Base-by-base conservation (phyloP, 805 yeast species). In the Torulaspora gathmanii region DNA sequence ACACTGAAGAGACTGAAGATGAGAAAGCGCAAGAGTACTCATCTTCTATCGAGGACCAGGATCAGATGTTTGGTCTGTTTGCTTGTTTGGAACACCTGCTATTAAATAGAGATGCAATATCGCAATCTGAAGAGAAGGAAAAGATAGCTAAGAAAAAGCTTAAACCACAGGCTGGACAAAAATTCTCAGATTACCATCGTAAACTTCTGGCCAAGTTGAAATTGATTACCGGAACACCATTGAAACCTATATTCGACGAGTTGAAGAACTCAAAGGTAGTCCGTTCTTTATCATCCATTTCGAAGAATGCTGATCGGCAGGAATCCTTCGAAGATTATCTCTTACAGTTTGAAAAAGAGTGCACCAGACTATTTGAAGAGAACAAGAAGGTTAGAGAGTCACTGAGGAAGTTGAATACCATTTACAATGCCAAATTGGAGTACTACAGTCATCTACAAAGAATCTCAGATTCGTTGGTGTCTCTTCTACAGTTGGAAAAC, bases 391-490 rank as follows among this genome's bases (percentile, higher is more conserved):
- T 61, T 6, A 58, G 61, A 38, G 83, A 77, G 47, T 56, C 75
- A 11, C 70, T 77, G 33, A 73, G 75, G 16, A 68, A 70, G 34
- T 68, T 82, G 49, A 79, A 87, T 51, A 74, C 75, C 26, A 74
- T 86, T 0, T 91, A 82, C 67, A 93, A 91, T 64, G 69, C 81
- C n/a, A 79, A 91, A 42, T 75, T 91, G 30, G 84, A 77, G 34
- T 93, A 90, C 63, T 93, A 82, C 68, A 80, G 81, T 55, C 90
- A 87, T 49, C 72, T 93, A 25, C 99, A 93, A 63, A 82, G 74
- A 42, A 74, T 90, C 19, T 88, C 97, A 0, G 98, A 93, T 64
- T 80, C 81, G 33, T 90, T 91, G 28, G 74, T 75, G 6, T 73
- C 78, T 7, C 68, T 77, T 42, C 69, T 68, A 19, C 61, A 58